Evolutionary conservation across 179 eudicot species (phyloP).

Genomic region (Nepenthes alata): DNA sequence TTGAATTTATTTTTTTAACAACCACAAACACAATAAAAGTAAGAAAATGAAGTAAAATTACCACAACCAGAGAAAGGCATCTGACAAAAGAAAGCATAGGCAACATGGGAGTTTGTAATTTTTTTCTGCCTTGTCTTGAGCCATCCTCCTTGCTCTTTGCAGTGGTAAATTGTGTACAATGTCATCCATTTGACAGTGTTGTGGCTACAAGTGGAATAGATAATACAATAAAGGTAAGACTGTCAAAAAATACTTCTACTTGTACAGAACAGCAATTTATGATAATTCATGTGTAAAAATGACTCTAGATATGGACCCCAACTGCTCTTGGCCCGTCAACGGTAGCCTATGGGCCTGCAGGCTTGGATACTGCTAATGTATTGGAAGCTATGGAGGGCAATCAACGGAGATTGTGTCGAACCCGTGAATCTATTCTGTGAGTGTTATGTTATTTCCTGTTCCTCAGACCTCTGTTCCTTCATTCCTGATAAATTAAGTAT

Average conservation of each 20-base stretch:
- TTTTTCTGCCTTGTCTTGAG: neutral
- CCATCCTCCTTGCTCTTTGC: constrained; percentile 14
- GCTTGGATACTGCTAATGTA: constrained; percentile 48
- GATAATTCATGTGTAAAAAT: constrained; percentile 5
- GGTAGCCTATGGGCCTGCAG: constrained; percentile 60
- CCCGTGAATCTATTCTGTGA: constrained; percentile 68
- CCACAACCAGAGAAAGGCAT: too few species aligned
- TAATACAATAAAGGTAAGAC: constrained; percentile 69
- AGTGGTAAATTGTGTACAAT: constrained; percentile 95
- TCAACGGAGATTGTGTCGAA: constrained; percentile 54
- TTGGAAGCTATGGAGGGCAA: constrained; percentile 74
- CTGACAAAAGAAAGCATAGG: too few species aligned
- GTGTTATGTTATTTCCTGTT: constrained; percentile 5
- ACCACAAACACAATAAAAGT: too few species aligned
- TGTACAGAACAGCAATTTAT: neutral
- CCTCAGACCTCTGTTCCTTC: too few species aligned
- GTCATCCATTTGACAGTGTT: constrained; percentile 83
- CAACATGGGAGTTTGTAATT: too few species aligned
- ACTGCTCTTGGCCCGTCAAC: constrained; percentile 53
- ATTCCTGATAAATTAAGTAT: too few species aligned
- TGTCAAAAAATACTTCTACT: neutral
- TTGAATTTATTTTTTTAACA: too few species aligned
- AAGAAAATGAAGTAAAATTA: too few species aligned
- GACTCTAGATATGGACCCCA: constrained; percentile 80
- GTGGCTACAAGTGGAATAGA: constrained; percentile 97